phyloP scores from a whole-genome alignment of 139 green algal species.

The Auxenochlorella protothecoides region DNA sequence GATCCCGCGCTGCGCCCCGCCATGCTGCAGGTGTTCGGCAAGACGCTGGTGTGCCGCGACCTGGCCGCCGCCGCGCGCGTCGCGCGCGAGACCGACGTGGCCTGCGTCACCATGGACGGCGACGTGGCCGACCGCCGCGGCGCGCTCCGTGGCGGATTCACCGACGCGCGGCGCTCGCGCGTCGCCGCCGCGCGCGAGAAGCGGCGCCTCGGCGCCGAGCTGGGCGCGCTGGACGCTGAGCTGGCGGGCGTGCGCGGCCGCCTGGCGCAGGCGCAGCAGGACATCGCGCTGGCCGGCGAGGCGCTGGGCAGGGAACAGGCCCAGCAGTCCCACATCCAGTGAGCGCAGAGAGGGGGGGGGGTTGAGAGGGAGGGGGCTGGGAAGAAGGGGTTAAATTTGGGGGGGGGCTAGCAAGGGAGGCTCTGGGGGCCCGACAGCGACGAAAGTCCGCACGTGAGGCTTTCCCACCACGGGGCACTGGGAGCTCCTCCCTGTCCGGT shows the following conservation, averaged over 20 bases:
- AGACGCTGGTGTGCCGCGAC: slow-evolving; percentile 57
- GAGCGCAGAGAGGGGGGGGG: background rate
- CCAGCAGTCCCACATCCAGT: background rate
- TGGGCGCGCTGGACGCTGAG: slow-evolving; percentile 2
- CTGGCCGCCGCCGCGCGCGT: slow-evolving; percentile 47
- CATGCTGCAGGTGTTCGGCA: slow-evolving; percentile 67
- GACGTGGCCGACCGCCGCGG: slow-evolving; percentile 49
- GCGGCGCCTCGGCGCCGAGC: slow-evolving; percentile 22
- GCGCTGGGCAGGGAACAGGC: slow-evolving; percentile 5
- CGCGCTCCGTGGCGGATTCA: slow-evolving; percentile 65
- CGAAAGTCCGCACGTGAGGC: too few species aligned
- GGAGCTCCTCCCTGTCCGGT: too few species aligned
- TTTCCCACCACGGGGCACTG: too few species aligned
- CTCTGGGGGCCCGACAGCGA: too few species aligned
- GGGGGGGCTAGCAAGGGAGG: too few species aligned
- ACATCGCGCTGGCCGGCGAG: slow-evolving; percentile 29
- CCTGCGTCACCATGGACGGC: slow-evolving; percentile 87
- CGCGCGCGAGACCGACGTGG: slow-evolving; percentile 32
- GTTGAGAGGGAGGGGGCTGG: too few species aligned
- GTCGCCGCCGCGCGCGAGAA: slow-evolving; percentile 36
- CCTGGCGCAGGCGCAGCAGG: slow-evolving; percentile 20
- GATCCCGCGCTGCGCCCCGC: slow-evolving; percentile 46
- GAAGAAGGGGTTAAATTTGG: too few species aligned
- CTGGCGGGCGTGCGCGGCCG: slow-evolving; percentile 11
- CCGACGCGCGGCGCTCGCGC: slow-evolving; percentile 37